Evolutionary conservation across 2,329 filamentous ascomycete species (phyloP).

Genomic region (Trichoderma koningii): DNA sequence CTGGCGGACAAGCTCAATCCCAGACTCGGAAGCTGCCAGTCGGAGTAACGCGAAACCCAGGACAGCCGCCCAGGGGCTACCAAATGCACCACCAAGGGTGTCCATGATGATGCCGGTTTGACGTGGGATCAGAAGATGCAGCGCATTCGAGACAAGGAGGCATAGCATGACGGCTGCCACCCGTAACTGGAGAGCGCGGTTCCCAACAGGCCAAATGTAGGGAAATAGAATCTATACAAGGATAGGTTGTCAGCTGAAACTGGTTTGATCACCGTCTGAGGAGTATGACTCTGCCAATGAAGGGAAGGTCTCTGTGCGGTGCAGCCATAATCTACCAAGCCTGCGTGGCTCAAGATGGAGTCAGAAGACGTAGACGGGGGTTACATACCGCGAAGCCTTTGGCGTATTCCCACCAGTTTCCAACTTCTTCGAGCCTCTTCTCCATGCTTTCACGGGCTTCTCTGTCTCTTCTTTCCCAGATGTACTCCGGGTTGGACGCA

Average conservation of each 20-base stretch:
- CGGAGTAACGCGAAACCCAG: constrained; percentile 54
- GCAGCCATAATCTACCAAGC: not conserved
- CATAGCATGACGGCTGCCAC: constrained; percentile 67
- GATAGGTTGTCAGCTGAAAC: not conserved
- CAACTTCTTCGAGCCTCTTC: constrained; percentile 71
- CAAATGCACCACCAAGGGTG: constrained; percentile 57
- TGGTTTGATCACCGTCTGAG: not conserved
- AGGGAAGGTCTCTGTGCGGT: not conserved
- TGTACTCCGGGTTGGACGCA: constrained; percentile 51
- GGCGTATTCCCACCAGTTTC: constrained; percentile 75
- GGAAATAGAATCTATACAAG: constrained; percentile 68
- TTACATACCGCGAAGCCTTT: constrained; percentile 65
- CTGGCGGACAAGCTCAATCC: constrained; percentile 55
- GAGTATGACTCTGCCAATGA: not conserved
- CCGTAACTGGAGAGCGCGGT: constrained; percentile 66
- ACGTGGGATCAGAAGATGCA: constrained; percentile 78
- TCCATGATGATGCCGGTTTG: constrained; percentile 80
- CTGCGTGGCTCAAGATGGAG: too few species aligned
- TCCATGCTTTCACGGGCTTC: constrained; percentile 60
- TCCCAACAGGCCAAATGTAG: constrained; percentile 74
- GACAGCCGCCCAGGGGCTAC: constrained; percentile 56
- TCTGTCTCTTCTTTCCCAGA: constrained; percentile 55
- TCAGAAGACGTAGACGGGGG: not conserved
- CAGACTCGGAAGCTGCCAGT: constrained; percentile 57
- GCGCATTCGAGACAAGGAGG: constrained; percentile 67